Base-by-base conservation (phyloP, 164 flowering plant genomes). In the Tinospora cordifolia region DNA sequence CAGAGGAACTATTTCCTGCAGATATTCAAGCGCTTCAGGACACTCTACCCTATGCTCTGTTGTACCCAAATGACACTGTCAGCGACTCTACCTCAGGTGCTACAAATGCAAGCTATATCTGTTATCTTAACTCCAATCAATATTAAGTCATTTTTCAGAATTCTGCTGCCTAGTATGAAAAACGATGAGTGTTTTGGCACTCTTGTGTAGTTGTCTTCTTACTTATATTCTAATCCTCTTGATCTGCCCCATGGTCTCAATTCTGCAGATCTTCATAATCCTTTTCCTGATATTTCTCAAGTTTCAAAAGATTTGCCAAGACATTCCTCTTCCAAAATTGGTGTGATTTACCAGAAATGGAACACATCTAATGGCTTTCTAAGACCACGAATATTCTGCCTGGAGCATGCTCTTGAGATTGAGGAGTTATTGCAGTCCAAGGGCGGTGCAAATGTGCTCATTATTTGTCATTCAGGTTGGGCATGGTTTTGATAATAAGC, bases 401-500 rank as follows among this genome's bases (percentile, higher is more conserved):
- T 95, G 73, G 96, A 95, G 83, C 99, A 95, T 81, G 90, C 91
- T 59, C 75, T 85, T 73, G 88, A 95, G 76, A 71, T 86, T 75
- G 82, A 85, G 75, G 81, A 86, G 76, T 66, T 90, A 60, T 74
- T 95, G 82, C 80, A 64, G 68, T 65, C 83, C 38, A 88, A 81
- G 80, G 99, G 99, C 72, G 99, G 99, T 77, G 90, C 88, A 46
- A 84, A 87, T 36, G 68, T 90, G 72, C 88, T 92, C 77, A 83
- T 87, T 38, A 88, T 95, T 66, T 95, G 99, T 79, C 99, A 95
- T 83, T 88, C 96, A 83, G 99, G 98, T 95, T 72, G 65, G 76
- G 54, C 27, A 17, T 22, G 27, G 9, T 66, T 21, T 19, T 39
- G 36, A 46, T 27, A 30, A 46, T 41, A 34, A 39, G 72, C 17